Conservation (phyloP, 192 early-diverging fungal species). For the Endogone sp. region DNA sequence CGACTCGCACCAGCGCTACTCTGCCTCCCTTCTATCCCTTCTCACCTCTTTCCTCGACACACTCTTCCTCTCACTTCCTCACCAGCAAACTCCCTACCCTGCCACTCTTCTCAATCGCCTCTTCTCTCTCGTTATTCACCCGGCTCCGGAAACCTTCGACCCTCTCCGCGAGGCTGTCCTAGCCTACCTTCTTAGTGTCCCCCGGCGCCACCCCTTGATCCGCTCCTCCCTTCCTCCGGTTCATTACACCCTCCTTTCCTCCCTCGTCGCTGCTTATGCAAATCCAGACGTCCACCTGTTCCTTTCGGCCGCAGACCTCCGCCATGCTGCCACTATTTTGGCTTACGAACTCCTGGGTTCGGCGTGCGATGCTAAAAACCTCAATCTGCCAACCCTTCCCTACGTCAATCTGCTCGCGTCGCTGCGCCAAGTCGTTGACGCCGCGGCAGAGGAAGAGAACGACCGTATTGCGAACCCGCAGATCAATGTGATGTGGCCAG, state of each 20-base stretch:
- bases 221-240: background rate
- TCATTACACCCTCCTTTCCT: conserved; percentile 6
- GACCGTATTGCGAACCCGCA: conserved; percentile 3
- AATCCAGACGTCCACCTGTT: conserved; percentile 9
- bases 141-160: background rate
- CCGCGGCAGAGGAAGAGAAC: background rate
- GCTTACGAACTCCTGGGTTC: conserved; percentile 11
- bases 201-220: conserved; percentile 12
- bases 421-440: background rate
- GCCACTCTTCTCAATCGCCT: conserved; percentile 12
- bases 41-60: background rate
- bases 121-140: background rate
- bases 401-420: conserved; percentile 9
- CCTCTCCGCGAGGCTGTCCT: background rate
- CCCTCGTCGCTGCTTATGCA: background rate
- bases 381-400: background rate
- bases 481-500: conserved; percentile 31
- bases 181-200: conserved; percentile 7
- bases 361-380: conserved; percentile 6
- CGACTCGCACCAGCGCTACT: background rate
- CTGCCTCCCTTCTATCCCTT: background rate
- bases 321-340: conserved; percentile 2
- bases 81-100: conserved; percentile 1
- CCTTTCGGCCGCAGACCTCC: background rate
- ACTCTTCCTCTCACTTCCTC: background rate